Evolutionary conservation across 345 rosid genomes (phyloP), one percentile per base, ranked within the genome.

Genomic region (Camelina hispida): DNA sequence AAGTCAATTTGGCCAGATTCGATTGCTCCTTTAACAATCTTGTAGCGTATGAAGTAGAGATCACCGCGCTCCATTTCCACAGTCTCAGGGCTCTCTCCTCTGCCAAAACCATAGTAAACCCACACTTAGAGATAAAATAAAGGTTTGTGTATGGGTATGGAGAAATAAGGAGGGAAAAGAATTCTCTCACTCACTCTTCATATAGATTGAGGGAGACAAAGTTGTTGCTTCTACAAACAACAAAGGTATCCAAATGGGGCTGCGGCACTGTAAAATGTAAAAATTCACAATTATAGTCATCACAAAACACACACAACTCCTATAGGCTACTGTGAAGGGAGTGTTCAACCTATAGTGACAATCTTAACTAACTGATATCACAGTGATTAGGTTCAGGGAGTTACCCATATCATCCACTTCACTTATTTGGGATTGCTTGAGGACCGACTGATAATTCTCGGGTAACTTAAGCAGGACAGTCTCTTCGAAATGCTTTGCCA

Each of bases 321-420:
- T 23, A 23, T 43, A 43, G 22, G 63, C 55, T 51, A 38, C 43
- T 62, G 5, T 37, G 28, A 69, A 4, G 7, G 44, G 12, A 13
- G 13, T 30, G 13, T 44, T 58, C 46, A 44, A 56, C 55, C 55
- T 37, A n/a, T 35, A 47, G 60, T 43, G 5, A 10, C 22, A 35
- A 35, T 17, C 62, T 37, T 11, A 37, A 25, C 20, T 40, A 50
- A 23, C 13, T 50, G 5, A 32, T 38, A 56, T 16, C 9, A 47
- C n/a, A 48, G 65, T 11, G 51, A 43, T 65, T 1, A 65, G 14
- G 20, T 0, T 65, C 43, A 22, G 25, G 64, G 18, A 35, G 32
- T 75, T 85, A 92, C 97, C 96, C 97, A 92, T 92, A 76, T 89
- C 99, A 75, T 92, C 94, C 72, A 70, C 93, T 40, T 93, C 89